These are phyloP conservation scores for Fusarium sp. DNA, from an alignment of 2,329 filamentous ascomycete genomes.

Conservation along the genomic window DNA sequence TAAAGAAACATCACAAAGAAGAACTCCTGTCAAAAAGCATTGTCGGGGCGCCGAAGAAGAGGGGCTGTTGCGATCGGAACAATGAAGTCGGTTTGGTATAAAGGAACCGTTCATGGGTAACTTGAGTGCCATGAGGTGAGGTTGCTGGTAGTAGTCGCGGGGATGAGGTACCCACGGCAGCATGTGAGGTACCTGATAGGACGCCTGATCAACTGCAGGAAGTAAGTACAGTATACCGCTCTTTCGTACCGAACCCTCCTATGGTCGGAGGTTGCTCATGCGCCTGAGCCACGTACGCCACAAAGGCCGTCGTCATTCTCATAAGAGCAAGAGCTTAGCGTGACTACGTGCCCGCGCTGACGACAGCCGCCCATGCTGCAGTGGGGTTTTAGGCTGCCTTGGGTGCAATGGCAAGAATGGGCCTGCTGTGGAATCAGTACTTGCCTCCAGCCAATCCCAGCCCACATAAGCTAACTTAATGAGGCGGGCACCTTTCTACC, in stretches of 20 bases:
- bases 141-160: constrained; percentile 43
- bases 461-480: constrained; percentile 38
- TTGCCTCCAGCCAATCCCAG: constrained; percentile 30
- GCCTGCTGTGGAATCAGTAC: constrained; percentile 35
- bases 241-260: constrained; percentile 21
- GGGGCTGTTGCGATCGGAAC: constrained; percentile 5
- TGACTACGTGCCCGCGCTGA: constrained; percentile 23
- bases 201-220: background rate
- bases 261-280: constrained; percentile 19
- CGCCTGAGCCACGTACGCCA: constrained; percentile 48
- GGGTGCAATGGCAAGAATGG: too few species aligned
- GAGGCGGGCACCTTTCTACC: constrained; percentile 38
- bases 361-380: constrained; percentile 29
- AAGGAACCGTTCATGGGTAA: constrained; percentile 39
- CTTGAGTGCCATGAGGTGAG: constrained; percentile 30
- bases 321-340: constrained; percentile 24
- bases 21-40: constrained; percentile 23
- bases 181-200: constrained; percentile 15
- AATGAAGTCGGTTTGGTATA: constrained; percentile 38
- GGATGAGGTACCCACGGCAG: constrained; percentile 21
- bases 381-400: constrained; percentile 31
- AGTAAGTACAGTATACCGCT: constrained; percentile 20
- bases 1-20: constrained; percentile 29
- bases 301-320: constrained; percentile 44
- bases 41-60: constrained; percentile 13